phyloP scores from a whole-genome alignment of 345 rosid species.

The Salix purpurea region DNA sequence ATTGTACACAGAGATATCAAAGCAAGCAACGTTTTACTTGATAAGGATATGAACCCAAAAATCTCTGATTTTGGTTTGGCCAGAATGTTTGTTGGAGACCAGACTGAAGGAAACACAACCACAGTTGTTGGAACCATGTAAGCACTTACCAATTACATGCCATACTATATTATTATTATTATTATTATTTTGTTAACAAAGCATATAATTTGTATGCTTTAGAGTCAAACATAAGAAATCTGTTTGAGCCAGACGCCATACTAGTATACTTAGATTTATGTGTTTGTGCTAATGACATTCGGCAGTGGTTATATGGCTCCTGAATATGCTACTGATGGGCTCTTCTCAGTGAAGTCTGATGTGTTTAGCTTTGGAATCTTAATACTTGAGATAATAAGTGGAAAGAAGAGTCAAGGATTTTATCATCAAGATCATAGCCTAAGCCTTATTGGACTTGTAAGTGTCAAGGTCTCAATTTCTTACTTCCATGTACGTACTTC shows the following conservation, averaged over 20 bases:
- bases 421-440: not conserved
- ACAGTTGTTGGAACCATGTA: constrained; percentile 11
- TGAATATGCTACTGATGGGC: not conserved
- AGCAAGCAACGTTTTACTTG: constrained; percentile 14
- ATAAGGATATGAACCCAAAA: constrained; percentile 15
- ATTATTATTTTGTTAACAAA: too few relatives aligned
- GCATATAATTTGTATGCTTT: too few relatives aligned
- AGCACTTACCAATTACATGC: too few relatives aligned
- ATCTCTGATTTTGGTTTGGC: constrained; percentile 15
- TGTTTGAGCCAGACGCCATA: too few relatives aligned
- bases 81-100: not conserved
- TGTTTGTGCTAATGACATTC: too few relatives aligned
- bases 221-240: too few relatives aligned
- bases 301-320: not conserved
- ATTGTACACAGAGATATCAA: constrained; percentile 13
- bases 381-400: not conserved
- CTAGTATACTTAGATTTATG: too few relatives aligned
- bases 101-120: constrained; percentile 11
- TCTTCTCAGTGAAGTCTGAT: not conserved
- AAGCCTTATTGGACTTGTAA: not conserved
- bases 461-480: not conserved
- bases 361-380: not conserved
- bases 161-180: too few relatives aligned
- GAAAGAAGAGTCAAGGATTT: not conserved
- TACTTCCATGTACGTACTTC: too few relatives aligned